Base-by-base conservation (phyloP, 345 rosid genomes). In the Cardamine resedifolia region DNA sequence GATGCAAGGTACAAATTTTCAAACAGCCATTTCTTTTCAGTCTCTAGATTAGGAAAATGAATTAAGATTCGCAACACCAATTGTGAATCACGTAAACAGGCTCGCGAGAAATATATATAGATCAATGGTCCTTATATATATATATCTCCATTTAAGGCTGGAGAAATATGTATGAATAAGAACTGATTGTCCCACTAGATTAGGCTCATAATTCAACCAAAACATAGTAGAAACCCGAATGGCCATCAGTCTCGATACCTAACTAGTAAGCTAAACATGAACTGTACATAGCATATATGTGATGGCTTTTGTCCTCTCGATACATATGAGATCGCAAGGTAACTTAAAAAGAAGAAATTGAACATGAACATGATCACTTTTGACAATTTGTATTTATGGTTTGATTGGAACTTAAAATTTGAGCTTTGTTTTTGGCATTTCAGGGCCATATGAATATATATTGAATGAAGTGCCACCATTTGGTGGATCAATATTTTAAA, bases 131-230 rank as follows among this genome's bases (percentile, higher is more conserved):
- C 90, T 8, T 85, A 85, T 36, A 59, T 89, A 18, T 88, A n/a
- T n/a, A n/a, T n/a, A n/a, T 36, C 81, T 89, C 19, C 90, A 89
- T 77, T 83, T 84, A 60, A 82, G 90, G 68, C 80, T 87, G 27
- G 92, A 89, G 83, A 85, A 80, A 81, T 91, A 89, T 66, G 88
- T 89, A 3, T 89, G 96, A 90, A 83, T 85, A 3, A 74, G 90
- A 83, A 87, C 90, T 14, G 90, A 90, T 58, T 89, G 96, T 36
- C 87, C 82, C 24, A 82, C 88, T 5, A 88, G 92, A 47, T 78
- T 89, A 81, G 86, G 90, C 61, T 67, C 70, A 2, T 72, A 82
- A 58, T 82, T 74, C 33, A 90, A 89, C 49, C 49, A 74, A 30
- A 66, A 75, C 12, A 82, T 87, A 31, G 24, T 79, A 28, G 76